These are phyloP conservation scores for Fusarium nurragi DNA, from an alignment of 2,329 filamentous ascomycete genomes.

Conservation along the genomic window DNA sequence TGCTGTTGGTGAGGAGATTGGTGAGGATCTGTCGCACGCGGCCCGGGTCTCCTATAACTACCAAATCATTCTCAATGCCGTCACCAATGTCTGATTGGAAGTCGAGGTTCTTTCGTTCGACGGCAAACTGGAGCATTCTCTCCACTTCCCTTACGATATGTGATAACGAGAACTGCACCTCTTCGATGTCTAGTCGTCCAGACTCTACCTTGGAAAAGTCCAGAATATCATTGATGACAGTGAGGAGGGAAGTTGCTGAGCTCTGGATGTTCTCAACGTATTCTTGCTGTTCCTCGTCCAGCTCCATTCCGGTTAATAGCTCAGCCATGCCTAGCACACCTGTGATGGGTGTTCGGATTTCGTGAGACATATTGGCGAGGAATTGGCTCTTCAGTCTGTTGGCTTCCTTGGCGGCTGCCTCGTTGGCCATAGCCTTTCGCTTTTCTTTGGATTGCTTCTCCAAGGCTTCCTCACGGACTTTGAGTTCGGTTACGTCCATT, in stretches of 20 bases:
- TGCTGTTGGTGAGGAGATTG: constrained; percentile 79
- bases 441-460: constrained; percentile 75
- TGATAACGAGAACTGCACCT: constrained; percentile 80
- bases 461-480: constrained; percentile 58
- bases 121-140: constrained; percentile 88
- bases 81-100: constrained; percentile 73
- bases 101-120: constrained; percentile 79
- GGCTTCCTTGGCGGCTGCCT: constrained; percentile 81
- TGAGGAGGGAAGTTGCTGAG: constrained; percentile 82
- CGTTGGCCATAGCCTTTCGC: constrained; percentile 74
- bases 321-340: constrained; percentile 85
- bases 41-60: constrained; percentile 87
- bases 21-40: constrained; percentile 85
- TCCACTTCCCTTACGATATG: constrained; percentile 81
- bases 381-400: constrained; percentile 84
- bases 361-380: constrained; percentile 83
- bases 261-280: constrained; percentile 81
- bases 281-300: constrained; percentile 76
- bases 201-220: constrained; percentile 90
- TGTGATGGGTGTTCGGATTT: constrained; percentile 80
- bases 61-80: constrained; percentile 72
- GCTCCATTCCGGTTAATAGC: constrained; percentile 72
- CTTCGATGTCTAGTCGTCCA: constrained; percentile 79
- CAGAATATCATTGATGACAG: constrained; percentile 90
- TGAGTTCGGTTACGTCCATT: constrained; percentile 80